Conservation (phyloP, 192 early-diverging fungal genomes). For the Coemansia javaensis region DNA sequence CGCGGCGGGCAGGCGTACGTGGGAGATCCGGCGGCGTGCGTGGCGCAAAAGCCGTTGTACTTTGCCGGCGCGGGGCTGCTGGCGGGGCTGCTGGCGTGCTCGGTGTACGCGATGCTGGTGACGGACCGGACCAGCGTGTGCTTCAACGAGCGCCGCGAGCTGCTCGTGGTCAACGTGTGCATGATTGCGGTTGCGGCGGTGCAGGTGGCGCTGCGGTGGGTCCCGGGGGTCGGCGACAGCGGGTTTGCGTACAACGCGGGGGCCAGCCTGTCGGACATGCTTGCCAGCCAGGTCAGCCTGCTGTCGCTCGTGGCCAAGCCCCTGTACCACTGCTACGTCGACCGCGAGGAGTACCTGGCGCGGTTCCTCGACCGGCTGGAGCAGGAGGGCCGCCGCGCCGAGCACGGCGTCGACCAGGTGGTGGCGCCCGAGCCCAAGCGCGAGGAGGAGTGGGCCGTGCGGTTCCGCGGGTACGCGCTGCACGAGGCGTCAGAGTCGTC, state of each 20-base stretch:
- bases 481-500: too few species aligned
- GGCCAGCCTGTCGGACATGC: slow-evolving; percentile 25
- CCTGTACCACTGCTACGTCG: slow-evolving; percentile 14
- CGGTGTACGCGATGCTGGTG: slow-evolving; percentile 17
- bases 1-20: slow-evolving; percentile 11
- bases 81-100: slow-evolving; percentile 9
- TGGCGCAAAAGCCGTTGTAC: slow-evolving; percentile 25
- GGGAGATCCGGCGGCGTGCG: slow-evolving; percentile 13
- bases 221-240: slow-evolving; percentile 18
- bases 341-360: slow-evolving; percentile 16
- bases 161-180: slow-evolving; percentile 13
- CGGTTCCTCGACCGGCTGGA: slow-evolving; percentile 26
- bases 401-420: too few species aligned
- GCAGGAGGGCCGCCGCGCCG: slow-evolving; percentile 11
- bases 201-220: slow-evolving; percentile 39
- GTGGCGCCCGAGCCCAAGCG: too few species aligned
- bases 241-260: slow-evolving; percentile 31
- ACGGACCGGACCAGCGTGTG: slow-evolving; percentile 23
- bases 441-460: too few species aligned
- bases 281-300: slow-evolving; percentile 24
- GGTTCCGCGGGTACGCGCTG: too few species aligned
- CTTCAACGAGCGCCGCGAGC: slow-evolving; percentile 38
- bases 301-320: slow-evolving; percentile 15
- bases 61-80: slow-evolving; percentile 26
- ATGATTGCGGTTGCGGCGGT: slow-evolving; percentile 11